Percentiles rank a stretch among this genome's conserved stretches.
These are phyloP conservation scores for Macroventuria anomochaeta DNA, from an alignment of 2,329 filamentous ascomycete species.

Conservation along the genomic window DNA sequence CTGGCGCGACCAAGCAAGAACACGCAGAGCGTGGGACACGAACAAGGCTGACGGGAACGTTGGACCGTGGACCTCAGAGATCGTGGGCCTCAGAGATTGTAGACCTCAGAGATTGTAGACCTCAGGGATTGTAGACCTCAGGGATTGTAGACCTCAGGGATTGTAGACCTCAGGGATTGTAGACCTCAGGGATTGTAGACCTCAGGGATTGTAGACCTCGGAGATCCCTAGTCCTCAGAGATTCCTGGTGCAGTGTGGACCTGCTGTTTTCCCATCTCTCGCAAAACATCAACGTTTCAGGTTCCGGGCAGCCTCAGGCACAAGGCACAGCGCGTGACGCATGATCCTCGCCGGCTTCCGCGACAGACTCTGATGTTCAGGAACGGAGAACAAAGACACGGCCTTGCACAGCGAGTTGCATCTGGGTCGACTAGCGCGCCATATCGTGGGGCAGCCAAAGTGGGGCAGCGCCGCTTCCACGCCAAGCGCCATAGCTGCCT, in stretches of 20 bases:
- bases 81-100: no score
- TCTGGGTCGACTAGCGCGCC: slow-evolving; percentile 1
- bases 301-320: slow-evolving; percentile 12
- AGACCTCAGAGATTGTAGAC: no score
- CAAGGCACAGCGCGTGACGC: slow-evolving; percentile 8
- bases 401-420: slow-evolving; percentile 2
- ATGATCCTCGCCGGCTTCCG: slow-evolving; percentile 4
- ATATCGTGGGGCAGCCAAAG: slow-evolving; percentile 2
- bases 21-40: background rate
- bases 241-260: background rate
- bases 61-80: no score
- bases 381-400: slow-evolving; percentile 3
- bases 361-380: background rate
- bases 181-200: no score
- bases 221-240: no score
- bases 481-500: slow-evolving; percentile 30
- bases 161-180: no score
- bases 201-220: no score
- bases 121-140: no score
- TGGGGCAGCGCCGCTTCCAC: slow-evolving; percentile 1
- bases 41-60: no score
- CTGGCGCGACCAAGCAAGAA: background rate
- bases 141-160: no score
- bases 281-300: slow-evolving; percentile 9
- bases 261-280: slow-evolving; percentile 1